phyloP scores from a whole-genome alignment of 2,329 filamentous ascomycete species.

The Aspergillus sp. region DNA sequence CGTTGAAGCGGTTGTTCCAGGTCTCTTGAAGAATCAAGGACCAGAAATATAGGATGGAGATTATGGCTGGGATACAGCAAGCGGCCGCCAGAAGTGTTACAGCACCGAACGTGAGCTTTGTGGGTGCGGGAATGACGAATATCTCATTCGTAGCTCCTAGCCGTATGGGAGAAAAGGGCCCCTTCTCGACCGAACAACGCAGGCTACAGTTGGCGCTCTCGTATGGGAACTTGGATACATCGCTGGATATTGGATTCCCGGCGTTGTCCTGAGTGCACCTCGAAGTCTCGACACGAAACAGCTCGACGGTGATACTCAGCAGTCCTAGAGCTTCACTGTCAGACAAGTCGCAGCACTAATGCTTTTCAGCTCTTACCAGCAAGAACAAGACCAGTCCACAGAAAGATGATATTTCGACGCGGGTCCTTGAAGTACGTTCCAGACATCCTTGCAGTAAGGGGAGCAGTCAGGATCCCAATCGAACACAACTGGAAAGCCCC shows the following conservation, averaged over 20 bases:
- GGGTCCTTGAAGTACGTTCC: slow-evolving; percentile 7
- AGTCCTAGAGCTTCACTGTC: background rate
- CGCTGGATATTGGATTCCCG: background rate
- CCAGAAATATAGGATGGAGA: background rate
- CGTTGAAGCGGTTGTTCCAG: background rate
- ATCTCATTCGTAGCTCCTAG: background rate
- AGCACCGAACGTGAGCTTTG: slow-evolving; percentile 1
- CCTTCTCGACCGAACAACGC: background rate
- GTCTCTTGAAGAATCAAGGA: background rate
- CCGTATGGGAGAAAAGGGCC: slow-evolving; percentile 1
- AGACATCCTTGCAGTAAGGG: slow-evolving; percentile 4
- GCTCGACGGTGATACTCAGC: slow-evolving; percentile 4
- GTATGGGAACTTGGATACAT: background rate
- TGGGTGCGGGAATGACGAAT: background rate
- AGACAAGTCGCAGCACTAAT: background rate
- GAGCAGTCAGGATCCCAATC: slow-evolving; percentile 6
- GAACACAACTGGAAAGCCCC: slow-evolving; percentile 5
- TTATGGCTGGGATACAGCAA: slow-evolving; percentile 2
- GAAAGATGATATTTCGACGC: background rate
- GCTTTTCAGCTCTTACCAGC: background rate
- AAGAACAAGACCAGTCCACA: slow-evolving; percentile 3
- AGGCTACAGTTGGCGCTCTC: background rate
- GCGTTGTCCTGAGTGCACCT: background rate
- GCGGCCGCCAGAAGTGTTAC: background rate
- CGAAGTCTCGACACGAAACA: background rate